These are phyloP conservation scores for Urtica urens DNA, from an alignment of 306 rosid genomes.

Conservation along the genomic window DNA sequence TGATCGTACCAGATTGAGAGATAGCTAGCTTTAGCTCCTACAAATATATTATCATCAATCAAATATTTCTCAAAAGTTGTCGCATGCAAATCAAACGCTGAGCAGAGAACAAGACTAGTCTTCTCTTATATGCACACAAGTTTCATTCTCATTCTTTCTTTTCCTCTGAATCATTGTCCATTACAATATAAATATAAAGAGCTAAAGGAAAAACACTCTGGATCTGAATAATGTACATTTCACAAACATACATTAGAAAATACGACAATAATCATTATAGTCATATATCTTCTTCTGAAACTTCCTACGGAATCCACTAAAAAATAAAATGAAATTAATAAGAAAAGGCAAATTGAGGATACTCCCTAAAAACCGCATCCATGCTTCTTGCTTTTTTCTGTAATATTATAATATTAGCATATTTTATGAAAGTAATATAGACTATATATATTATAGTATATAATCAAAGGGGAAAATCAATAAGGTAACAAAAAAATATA, in stretches of 20 bases:
- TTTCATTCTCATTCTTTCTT: conserved; percentile 13
- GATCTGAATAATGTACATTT: conserved; percentile 13
- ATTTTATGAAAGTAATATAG: neutral
- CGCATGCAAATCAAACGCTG: no score
- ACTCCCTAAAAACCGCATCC: conserved; percentile 65
- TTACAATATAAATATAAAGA: conserved; percentile 11
- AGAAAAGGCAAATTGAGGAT: conserved; percentile 29
- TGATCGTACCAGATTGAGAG: no score
- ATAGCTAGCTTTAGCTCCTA: neutral
- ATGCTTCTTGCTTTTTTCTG: conserved; percentile 22
- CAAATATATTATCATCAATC: no score
- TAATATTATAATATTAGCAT: conserved; percentile 6
- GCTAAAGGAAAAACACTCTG: neutral
- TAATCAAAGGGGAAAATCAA: neutral
- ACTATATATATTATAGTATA: conserved; percentile 7
- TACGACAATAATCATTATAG: conserved; percentile 15
- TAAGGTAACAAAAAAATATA: neutral
- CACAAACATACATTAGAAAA: conserved; percentile 4
- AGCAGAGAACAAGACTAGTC: no score
- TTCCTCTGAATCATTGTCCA: conserved; percentile 8
- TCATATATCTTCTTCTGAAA: conserved; percentile 15
- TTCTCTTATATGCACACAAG: conserved; percentile 10
- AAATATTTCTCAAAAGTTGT: no score
- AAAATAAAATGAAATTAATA: neutral
- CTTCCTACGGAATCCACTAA: conserved; percentile 22